Evolutionary conservation across 2,329 filamentous ascomycete genomes (phyloP), one percentile per base, ranked within the genome.

Genomic region (Fusarium sp.): DNA sequence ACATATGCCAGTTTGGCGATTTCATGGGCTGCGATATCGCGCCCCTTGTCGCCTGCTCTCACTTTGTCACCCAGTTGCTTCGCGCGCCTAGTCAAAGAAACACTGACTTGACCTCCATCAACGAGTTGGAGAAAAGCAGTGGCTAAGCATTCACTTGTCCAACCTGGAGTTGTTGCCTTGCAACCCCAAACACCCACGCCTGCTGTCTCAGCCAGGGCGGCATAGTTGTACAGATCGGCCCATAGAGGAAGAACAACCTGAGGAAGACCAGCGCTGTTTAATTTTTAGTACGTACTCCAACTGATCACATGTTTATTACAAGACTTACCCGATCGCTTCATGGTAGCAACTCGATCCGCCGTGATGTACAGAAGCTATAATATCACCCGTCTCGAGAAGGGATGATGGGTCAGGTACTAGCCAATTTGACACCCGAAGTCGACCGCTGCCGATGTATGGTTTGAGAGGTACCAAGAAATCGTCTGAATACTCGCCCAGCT

Each of bases 171-270:
- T 2, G 74, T 74, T 6, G 71, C 69, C n/a, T 75, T 72, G 49
- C 76, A 80, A 1, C 73, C 81, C 73, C 80, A 82, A 0, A 82
- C 62, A 1, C 83, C 84, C 13, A 85, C 76, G 0, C 80, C 80
- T 0, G 83, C 67, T 50, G 76, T 80, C 67, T 85, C 83, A 0
- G 79, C 81, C 3, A 79, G 76, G 15, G 75, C 74, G 9, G 83
- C 83, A 54, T 79, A 84, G 49, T 83, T 82, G 55, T 83, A 84
- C 0, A 80, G 77, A 51, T 85, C 84, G 1, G 80, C 73, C 84
- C 84, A 85, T 1, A 79, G 63, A 0, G 84, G 83, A 2, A 86
- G 75, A 7, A 85, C 65, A 7, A 85, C 67, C 40, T 85, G 84
- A 3, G 84, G 81, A 6, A 83, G 75, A 3, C 83, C 83, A 11